A percentile compares a stretch with the other conserved stretches of the same genome.
Conservation (phyloP, 2,329 filamentous ascomycete species). For the Aureobasidium sp. region DNA sequence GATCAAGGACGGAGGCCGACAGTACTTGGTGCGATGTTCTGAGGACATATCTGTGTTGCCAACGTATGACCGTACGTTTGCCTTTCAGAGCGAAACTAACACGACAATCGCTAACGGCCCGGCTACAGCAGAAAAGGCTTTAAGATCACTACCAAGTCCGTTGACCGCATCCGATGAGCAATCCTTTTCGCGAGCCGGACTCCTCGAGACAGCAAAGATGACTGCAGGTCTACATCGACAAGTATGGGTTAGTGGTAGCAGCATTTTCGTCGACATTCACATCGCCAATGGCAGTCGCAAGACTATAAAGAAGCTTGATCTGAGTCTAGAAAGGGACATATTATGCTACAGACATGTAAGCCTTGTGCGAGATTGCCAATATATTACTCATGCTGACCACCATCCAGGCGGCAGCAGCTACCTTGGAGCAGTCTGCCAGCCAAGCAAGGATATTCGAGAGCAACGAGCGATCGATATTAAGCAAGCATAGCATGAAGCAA, state of each 20-base stretch:
- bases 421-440: conserved; percentile 39
- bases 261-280: conserved; percentile 46
- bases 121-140: conserved; percentile 41
- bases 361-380: background rate
- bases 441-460: conserved; percentile 45
- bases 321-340: conserved; percentile 44
- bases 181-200: conserved; percentile 30
- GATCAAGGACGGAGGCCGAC: conserved; percentile 39
- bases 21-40: conserved; percentile 41
- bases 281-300: conserved; percentile 43
- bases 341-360: conserved; percentile 42
- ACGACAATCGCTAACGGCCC: background rate
- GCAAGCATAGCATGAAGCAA: conserved; percentile 34
- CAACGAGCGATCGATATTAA: conserved; percentile 41
- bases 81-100: background rate
- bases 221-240: conserved; percentile 49
- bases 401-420: conserved; percentile 37
- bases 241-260: conserved; percentile 49
- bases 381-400: conserved; percentile 16
- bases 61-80: conserved; percentile 43
- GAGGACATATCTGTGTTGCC: conserved; percentile 43
- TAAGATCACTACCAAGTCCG: conserved; percentile 44
- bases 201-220: conserved; percentile 37
- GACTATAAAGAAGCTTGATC: conserved; percentile 40
- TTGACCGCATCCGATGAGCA: conserved; percentile 42